phyloP scores from a whole-genome alignment of 2,329 filamentous ascomycete genomes.

The Exophiala xenobiotica region DNA sequence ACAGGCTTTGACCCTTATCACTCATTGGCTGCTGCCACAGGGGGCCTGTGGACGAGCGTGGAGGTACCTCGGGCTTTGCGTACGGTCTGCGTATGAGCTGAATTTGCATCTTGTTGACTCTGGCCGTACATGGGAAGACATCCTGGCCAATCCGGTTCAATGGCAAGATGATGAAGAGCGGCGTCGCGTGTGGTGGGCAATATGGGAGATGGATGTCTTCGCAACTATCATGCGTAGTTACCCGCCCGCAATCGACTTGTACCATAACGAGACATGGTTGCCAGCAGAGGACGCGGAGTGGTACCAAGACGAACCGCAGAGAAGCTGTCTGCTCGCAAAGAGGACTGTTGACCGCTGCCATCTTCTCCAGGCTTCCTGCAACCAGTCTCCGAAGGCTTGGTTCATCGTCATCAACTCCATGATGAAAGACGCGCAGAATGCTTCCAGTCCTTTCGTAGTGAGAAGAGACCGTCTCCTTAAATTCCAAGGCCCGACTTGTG shows the following conservation, averaged over 20 bases:
- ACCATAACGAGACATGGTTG: conserved; percentile 39
- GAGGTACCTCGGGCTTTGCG: conserved; percentile 35
- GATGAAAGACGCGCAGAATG: conserved; percentile 40
- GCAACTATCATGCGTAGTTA: conserved; percentile 41
- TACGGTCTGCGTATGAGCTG: conserved; percentile 38
- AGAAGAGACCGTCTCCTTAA: conserved; percentile 30
- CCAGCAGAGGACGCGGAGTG: conserved; percentile 39
- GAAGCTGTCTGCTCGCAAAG: conserved; percentile 34
- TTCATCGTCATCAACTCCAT: conserved; percentile 43
- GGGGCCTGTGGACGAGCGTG: conserved; percentile 41
- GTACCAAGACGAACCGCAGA: conserved; percentile 31
- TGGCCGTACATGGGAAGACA: neutral
- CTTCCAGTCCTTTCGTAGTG: conserved; percentile 34
- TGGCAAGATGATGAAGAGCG: conserved; percentile 39
- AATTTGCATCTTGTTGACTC: conserved; percentile 37
- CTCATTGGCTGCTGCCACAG: conserved; percentile 38
- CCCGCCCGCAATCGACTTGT: conserved; percentile 40
- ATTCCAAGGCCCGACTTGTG: too few relatives aligned
- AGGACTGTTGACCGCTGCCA: conserved; percentile 37
- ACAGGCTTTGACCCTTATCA: conserved; percentile 38
- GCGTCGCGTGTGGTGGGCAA: conserved; percentile 43
- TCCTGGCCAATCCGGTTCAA: conserved; percentile 8
- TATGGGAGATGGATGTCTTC: conserved; percentile 48
- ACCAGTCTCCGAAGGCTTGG: conserved; percentile 40
- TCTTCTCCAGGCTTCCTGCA: conserved; percentile 33